Evolutionary conservation across 495 filamentous ascomycete genomes (phyloP).

Genomic region (Lasiosphaeris hirsuta): DNA sequence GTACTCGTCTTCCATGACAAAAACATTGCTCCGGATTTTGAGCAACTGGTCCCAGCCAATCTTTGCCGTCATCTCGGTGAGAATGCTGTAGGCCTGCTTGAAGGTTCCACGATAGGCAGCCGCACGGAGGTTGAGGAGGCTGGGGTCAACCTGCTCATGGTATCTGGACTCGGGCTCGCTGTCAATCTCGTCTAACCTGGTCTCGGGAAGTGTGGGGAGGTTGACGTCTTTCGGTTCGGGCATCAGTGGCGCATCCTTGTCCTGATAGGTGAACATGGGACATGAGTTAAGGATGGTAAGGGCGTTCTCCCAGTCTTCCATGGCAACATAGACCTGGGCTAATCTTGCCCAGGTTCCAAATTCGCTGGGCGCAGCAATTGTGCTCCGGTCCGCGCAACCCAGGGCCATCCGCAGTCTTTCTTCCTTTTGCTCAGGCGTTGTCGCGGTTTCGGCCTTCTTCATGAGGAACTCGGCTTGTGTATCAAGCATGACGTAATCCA

Average conservation of each 20-base stretch:
- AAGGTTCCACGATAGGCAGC: conserved; percentile 91
- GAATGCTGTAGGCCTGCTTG: conserved; percentile 84
- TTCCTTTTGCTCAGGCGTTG: conserved; percentile 46
- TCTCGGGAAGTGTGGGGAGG: conserved; percentile 82
- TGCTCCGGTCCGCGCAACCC: conserved; percentile 88
- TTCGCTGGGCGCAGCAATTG: conserved; percentile 91
- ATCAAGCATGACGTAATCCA: conserved; percentile 94
- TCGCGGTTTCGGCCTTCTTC: conserved; percentile 63
- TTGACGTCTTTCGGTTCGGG: conserved; percentile 83
- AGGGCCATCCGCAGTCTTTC: conserved; percentile 73
- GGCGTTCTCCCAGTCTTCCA: conserved; percentile 92
- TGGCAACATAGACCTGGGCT: conserved; percentile 84
- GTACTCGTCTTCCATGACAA: conserved; percentile 99
- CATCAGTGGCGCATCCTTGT: conserved; percentile 93
- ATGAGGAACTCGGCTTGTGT: conserved; percentile 91
- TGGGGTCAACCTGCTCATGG: conserved; percentile 81
- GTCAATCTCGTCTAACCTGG: conserved; percentile 92
- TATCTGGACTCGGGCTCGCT: conserved; percentile 77
- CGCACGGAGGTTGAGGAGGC: conserved; percentile 80
- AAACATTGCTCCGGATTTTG: conserved; percentile 89
- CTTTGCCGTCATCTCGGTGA: conserved; percentile 90
- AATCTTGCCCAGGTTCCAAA: conserved; percentile 95
- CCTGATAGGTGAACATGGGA: conserved; percentile 99
- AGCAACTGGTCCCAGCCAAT: conserved; percentile 97
- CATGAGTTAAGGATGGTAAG: conserved; percentile 97